These are phyloP conservation scores for Daphne laureola DNA, from an alignment of 441 rosid species.

Conservation along the genomic window DNA sequence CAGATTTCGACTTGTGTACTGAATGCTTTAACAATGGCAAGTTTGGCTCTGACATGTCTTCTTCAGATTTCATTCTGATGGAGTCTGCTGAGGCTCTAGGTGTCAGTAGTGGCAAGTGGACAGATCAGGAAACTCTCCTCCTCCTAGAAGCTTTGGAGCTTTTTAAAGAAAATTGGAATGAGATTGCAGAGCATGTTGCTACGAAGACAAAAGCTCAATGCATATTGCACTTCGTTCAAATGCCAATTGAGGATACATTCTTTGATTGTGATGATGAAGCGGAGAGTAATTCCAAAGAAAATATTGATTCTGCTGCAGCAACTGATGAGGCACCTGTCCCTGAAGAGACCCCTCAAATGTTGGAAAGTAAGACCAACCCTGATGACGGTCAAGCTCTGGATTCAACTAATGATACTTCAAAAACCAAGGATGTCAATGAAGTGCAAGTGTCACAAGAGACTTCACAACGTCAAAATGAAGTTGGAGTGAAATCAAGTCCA, in stretches of 20 bases:
- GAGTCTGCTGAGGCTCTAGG: slow-evolving; percentile 85
- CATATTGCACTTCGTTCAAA: slow-evolving; percentile 92
- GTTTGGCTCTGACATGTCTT: slow-evolving; percentile 82
- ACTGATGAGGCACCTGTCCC: slow-evolving; percentile 33
- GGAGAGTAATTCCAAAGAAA: slow-evolving; percentile 37
- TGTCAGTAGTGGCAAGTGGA: slow-evolving; percentile 84
- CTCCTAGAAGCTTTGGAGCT: slow-evolving; percentile 96
- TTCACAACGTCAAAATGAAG: slow-evolving; percentile 28
- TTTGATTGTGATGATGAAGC: slow-evolving; percentile 36
- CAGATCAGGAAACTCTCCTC: slow-evolving; percentile 98
- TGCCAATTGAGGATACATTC: slow-evolving; percentile 94
- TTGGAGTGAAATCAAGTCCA: slow-evolving; percentile 23
- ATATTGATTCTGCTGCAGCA: slow-evolving; percentile 25
- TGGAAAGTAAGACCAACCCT: slow-evolving; percentile 35
- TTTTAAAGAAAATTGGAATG: slow-evolving; percentile 90
- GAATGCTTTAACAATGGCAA: slow-evolving; percentile 84
- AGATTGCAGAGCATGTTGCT: slow-evolving; percentile 99
- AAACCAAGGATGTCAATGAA: slow-evolving; percentile 45
- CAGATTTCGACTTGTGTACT: slow-evolving; percentile 96
- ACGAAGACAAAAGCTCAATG: slow-evolving; percentile 95
- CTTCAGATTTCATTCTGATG: slow-evolving; percentile 95
- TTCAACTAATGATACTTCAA: slow-evolving; percentile 37
- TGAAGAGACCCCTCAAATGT: slow-evolving; percentile 46
- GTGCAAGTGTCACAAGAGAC: slow-evolving; percentile 27
- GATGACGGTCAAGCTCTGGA: slow-evolving; percentile 39